phyloP scores from a whole-genome alignment of 2,329 filamentous ascomycete genomes.

The Apiospora saccharicola region DNA sequence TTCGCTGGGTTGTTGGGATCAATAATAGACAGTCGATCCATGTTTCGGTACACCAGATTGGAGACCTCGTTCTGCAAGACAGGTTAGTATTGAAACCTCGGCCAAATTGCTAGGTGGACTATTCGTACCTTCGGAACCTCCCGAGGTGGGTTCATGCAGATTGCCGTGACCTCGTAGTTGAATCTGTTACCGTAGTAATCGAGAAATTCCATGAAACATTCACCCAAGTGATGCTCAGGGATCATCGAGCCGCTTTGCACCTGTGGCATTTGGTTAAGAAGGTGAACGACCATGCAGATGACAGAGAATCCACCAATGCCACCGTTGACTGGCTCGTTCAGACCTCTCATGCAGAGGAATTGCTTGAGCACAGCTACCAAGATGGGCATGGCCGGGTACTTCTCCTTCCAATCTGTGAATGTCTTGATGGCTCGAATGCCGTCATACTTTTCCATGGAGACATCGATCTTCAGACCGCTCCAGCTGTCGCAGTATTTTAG shows the following conservation, averaged over 20 bases:
- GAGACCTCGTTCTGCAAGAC: constrained; percentile 50
- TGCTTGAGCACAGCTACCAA: constrained; percentile 92
- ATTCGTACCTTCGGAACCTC: constrained; percentile 68
- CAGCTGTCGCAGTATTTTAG: constrained; percentile 85
- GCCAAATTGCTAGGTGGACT: background rate
- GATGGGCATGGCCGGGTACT: constrained; percentile 85
- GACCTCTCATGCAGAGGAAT: constrained; percentile 83
- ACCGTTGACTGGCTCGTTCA: constrained; percentile 91
- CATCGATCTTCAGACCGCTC: constrained; percentile 85
- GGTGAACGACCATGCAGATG: constrained; percentile 90
- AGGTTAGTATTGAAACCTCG: background rate
- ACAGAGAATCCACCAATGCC: constrained; percentile 94
- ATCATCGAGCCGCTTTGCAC: constrained; percentile 67
- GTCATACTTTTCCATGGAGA: constrained; percentile 92
- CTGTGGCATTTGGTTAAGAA: constrained; percentile 81
- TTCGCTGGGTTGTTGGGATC: constrained; percentile 88
- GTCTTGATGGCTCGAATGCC: constrained; percentile 83
- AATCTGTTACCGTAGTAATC: constrained; percentile 88
- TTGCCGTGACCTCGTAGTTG: constrained; percentile 72
- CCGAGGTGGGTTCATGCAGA: constrained; percentile 80
- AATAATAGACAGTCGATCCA: constrained; percentile 80
- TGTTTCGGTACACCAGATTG: constrained; percentile 63
- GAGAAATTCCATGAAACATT: constrained; percentile 86
- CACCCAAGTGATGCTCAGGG: constrained; percentile 74
- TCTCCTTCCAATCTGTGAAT: constrained; percentile 78